These are phyloP conservation scores for Nitzschia sp. DNA, from an alignment of 108 stramenopile species.

Conservation along the genomic window DNA sequence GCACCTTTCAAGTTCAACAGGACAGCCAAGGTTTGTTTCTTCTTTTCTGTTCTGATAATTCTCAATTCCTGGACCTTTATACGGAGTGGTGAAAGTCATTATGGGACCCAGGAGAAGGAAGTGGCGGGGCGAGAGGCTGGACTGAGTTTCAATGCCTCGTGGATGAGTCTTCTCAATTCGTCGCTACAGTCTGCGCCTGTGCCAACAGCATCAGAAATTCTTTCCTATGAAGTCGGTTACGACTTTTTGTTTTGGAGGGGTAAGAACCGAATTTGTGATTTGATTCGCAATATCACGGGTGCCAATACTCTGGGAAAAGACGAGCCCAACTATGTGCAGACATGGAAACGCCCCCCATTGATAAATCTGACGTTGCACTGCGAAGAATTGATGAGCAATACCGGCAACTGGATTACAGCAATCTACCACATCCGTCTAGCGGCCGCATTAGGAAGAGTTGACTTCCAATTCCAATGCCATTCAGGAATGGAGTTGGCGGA, in stretches of 20 bases:
- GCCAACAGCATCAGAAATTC: no score
- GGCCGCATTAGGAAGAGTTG: constrained; percentile 8
- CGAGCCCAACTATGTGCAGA: neutral
- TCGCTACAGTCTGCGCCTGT: no score
- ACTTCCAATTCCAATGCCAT: constrained; percentile 5
- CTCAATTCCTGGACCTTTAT: no score
- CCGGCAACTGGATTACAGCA: constrained; percentile 19
- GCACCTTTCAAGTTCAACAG: no score
- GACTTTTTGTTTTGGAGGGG: constrained; percentile 23
- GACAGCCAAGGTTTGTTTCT: no score
- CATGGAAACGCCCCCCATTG: neutral
- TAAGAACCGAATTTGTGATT: constrained; percentile 8
- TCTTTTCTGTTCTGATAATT: no score
- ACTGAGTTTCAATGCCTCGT: no score
- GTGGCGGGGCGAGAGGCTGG: no score
- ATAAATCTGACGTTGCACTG: constrained; percentile 27
- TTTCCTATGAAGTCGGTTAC: neutral
- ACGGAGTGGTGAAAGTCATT: no score
- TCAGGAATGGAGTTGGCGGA: neutral
- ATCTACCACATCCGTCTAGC: constrained; percentile 1
- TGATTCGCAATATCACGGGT: constrained; percentile 21
- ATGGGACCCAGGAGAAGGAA: no score
- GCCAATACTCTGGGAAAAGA: neutral
- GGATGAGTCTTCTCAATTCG: no score
- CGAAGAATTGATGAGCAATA: constrained; percentile 5